Evolutionary conservation across 139 green algal species (phyloP).

Genomic region (Chlamydomonas schloesseri): DNA sequence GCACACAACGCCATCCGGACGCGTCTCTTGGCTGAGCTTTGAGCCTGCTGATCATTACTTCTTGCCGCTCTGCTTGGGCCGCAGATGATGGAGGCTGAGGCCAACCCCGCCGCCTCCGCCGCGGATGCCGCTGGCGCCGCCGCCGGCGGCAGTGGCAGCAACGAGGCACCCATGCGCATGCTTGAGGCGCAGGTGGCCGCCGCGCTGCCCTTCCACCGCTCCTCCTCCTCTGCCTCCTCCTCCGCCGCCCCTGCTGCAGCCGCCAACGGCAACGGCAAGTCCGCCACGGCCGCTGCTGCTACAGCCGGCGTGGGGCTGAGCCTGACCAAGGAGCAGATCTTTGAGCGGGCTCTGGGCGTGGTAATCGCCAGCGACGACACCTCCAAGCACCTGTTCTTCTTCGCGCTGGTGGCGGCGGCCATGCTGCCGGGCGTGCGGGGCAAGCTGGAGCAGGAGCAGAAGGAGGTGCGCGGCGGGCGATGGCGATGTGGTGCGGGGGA

Average conservation of each 20-base stretch:
- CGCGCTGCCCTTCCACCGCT: neutral
- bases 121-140: too few relatives aligned
- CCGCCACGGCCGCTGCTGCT: neutral
- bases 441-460: slow-evolving; percentile 21
- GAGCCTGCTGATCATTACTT: too few relatives aligned
- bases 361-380: slow-evolving; percentile 20
- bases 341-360: slow-evolving; percentile 3
- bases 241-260: too few relatives aligned
- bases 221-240: too few relatives aligned
- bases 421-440: neutral
- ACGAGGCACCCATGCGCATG: neutral
- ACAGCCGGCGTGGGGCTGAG: neutral
- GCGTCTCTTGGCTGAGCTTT: too few relatives aligned
- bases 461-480: neutral
- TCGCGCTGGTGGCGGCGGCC: neutral
- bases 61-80: too few relatives aligned
- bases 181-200: slow-evolving; percentile 18
- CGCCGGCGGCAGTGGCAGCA: too few relatives aligned
- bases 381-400: slow-evolving; percentile 7
- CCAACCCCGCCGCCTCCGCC: neutral
- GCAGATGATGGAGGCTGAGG: neutral
- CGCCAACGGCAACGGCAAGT: neutral
- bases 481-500: neutral
- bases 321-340: neutral
- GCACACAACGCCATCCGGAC: too few relatives aligned